A percentile compares a stretch with the other conserved stretches of the same genome.
phyloP scores from a whole-genome alignment of 371 early-diverging fungal species.

The Mucor circinelloides region DNA sequence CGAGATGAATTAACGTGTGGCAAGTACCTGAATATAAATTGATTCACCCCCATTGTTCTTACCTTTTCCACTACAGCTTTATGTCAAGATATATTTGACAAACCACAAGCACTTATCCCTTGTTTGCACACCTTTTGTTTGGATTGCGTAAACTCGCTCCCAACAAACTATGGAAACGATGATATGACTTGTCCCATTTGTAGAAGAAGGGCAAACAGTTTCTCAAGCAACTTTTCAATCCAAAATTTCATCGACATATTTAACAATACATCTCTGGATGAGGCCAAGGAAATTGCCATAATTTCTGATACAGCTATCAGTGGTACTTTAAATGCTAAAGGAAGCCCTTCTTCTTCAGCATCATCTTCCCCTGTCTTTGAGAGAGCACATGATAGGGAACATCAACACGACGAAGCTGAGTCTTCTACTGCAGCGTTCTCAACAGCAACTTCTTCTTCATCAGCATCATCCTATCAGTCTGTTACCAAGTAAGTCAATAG shows the following conservation, averaged over 20 bases:
- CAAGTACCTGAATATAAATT: neutral
- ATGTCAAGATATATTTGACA: conserved; percentile 24
- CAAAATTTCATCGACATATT: conserved; percentile 21
- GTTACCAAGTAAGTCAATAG: neutral
- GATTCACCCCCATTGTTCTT: neutral
- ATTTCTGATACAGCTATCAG: too few species aligned
- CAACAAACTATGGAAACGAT: neutral
- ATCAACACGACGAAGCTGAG: neutral
- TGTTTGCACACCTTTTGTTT: conserved; percentile 31
- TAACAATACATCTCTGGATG: neutral
- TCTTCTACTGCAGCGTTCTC: neutral
- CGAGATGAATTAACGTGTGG: conserved; percentile 24
- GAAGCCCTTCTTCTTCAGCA: neutral
- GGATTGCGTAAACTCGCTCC: conserved; percentile 7
- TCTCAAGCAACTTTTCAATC: conserved; percentile 16
- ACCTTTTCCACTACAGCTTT: conserved; percentile 6
- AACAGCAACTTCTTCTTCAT: neutral
- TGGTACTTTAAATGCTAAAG: neutral
- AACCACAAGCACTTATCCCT: conserved; percentile 27
- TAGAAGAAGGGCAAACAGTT: conserved; percentile 5
- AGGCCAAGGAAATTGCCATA: neutral
- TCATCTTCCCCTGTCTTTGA: too few species aligned
- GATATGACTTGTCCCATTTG: conserved; percentile 21
- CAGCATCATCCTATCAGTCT: neutral
- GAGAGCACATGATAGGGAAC: neutral